Base-by-base conservation (phyloP, 805 yeast species). In the Hanseniaspora occidentalis region DNA sequence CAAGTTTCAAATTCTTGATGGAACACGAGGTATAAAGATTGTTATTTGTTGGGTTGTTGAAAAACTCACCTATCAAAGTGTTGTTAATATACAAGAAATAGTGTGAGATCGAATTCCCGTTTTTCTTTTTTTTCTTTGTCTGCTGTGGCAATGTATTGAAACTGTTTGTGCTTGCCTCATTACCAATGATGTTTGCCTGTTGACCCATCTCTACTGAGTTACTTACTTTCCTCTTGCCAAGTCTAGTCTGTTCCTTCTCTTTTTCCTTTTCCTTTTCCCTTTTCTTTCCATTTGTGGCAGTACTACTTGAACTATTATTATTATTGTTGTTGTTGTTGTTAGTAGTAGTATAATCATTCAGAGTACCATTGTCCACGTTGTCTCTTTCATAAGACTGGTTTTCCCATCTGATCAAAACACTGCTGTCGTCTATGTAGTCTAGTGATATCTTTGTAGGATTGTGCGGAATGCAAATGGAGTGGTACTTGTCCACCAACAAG, bases 341-440 rank as follows among this genome's bases (percentile, higher is more conserved):
- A n/a, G n/a, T n/a, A n/a, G n/a, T n/a, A n/a, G n/a, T n/a, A n/a
- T n/a, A n/a, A 23, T 23, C 10, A 23, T 23, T 23, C 13, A 29
- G 8, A 13, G 8, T 18, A n/a, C 16, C 33, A 7, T n/a, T 7
- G 13, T 29, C 17, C 8, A 16, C 14, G 8, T 42, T 39, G 13
- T 25, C 10, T 2, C 49, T 46, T 13, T 37, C 42, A 10, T 11
- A 37, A 5, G 53, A 52, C 39, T 57, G 60, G 41, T 58, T 58
- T 42, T 58, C 63, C 63, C 63, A 58, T 45, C 57, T 60, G 11
- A 58, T 42, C 2, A 60, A 53, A 6, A 58, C 49, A 1, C 59
- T 48, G 29, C 48, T 46, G 14, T 41, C 43, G 4, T 57, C 46
- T n/a, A 58, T 51, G 31, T 47, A 52, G 42, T 58, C 63, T 18